Conservation (phyloP, 805 yeast genomes). For the Lipomyces kockii region DNA sequence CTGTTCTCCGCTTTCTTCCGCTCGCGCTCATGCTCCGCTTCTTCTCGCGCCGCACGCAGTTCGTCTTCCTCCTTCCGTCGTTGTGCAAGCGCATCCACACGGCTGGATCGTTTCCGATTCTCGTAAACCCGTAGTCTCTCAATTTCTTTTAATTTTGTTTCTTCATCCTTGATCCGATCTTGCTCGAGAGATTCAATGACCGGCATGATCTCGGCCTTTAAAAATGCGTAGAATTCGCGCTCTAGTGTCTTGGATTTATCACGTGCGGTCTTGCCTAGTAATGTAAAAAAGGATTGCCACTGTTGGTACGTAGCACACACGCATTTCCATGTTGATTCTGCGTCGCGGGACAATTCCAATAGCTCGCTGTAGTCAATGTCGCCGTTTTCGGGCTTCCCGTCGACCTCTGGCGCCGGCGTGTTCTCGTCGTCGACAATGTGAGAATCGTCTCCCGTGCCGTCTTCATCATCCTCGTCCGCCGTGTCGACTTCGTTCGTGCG, state of each 20-base stretch:
- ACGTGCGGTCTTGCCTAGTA: slow-evolving; percentile 32
- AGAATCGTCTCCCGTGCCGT: background rate
- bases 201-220: slow-evolving; percentile 41
- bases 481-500: slow-evolving; percentile 27
- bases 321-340: slow-evolving; percentile 43
- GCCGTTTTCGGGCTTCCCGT: slow-evolving; percentile 1
- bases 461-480: slow-evolving; percentile 30
- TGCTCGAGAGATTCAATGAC: slow-evolving; percentile 42
- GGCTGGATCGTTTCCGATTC: slow-evolving; percentile 44
- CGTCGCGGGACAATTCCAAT: slow-evolving; percentile 28
- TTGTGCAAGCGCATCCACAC: slow-evolving; percentile 41
- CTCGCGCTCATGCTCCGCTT: slow-evolving; percentile 30
- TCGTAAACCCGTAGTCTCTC: slow-evolving; percentile 40
- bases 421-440: slow-evolving; percentile 2
- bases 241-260: slow-evolving; percentile 33
- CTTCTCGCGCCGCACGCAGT: slow-evolving; percentile 24
- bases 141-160: slow-evolving; percentile 39
- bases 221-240: slow-evolving; percentile 33
- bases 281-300: slow-evolving; percentile 40
- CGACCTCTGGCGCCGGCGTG: slow-evolving; percentile 9
- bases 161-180: slow-evolving; percentile 39
- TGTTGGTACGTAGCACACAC: slow-evolving; percentile 42
- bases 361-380: slow-evolving; percentile 18
- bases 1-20: slow-evolving; percentile 28
- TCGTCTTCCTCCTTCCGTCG: slow-evolving; percentile 39